Evolutionary conservation across 257 asterid species (phyloP).

Genomic region (Fraxinus americana): DNA sequence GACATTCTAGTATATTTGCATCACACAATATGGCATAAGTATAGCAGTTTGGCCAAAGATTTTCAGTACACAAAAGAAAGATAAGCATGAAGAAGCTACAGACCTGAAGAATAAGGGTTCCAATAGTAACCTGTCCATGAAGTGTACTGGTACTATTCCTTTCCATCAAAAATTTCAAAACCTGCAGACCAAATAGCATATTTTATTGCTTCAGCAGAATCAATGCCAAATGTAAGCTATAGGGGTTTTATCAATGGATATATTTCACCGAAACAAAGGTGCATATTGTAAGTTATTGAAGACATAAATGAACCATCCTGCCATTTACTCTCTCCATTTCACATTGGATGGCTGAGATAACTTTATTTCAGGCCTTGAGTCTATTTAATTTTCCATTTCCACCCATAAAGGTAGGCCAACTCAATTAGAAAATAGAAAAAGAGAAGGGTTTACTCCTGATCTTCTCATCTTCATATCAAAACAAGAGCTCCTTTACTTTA

Average conservation of each 20-base stretch:
- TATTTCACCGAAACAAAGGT: background rate
- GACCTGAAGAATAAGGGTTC: conserved; percentile 83
- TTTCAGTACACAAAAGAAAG: conserved; percentile 14
- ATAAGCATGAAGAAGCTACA: conserved; percentile 25
- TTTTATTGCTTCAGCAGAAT: conserved; percentile 24
- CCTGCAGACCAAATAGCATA: conserved; percentile 49
- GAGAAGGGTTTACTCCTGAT: too few species aligned
- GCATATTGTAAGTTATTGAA: background rate
- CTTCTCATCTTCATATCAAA: too few species aligned
- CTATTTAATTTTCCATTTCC: too few species aligned
- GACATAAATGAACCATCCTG: background rate
- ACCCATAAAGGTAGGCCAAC: too few species aligned
- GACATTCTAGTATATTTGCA: conserved; percentile 10
- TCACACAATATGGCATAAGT: conserved; percentile 19
- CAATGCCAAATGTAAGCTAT: background rate
- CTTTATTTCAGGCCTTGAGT: too few species aligned
- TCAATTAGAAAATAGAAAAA: too few species aligned
- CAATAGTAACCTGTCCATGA: conserved; percentile 85
- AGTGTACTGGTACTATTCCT: conserved; percentile 61
- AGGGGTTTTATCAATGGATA: background rate
- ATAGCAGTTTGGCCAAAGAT: conserved; percentile 21
- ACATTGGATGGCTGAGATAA: too few species aligned
- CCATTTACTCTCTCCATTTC: too few species aligned
- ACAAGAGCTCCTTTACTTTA: too few species aligned
- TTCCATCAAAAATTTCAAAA: conserved; percentile 83